Evolutionary conservation across 805 yeast genomes (phyloP).

Genomic region (Ogataea salicorniae): DNA sequence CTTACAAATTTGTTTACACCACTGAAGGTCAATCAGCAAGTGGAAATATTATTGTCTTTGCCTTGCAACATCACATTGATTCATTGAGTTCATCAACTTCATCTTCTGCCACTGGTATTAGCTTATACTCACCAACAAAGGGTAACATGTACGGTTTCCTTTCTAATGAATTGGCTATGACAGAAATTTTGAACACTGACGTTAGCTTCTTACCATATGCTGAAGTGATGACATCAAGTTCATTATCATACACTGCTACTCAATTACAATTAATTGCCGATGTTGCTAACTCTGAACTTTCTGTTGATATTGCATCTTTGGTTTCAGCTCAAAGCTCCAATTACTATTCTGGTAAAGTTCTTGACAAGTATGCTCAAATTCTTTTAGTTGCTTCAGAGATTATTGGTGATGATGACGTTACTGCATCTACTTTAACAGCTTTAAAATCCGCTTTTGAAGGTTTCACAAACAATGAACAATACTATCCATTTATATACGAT

Average conservation of each 20-base stretch:
- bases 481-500: slow-evolving; percentile 49
- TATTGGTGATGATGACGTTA: slow-evolving; percentile 37
- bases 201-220: slow-evolving; percentile 49
- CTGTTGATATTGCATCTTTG: slow-evolving; percentile 39
- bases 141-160: slow-evolving; percentile 41
- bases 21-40: slow-evolving; percentile 40
- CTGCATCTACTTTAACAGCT: slow-evolving; percentile 44
- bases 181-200: slow-evolving; percentile 34
- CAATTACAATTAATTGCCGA: slow-evolving; percentile 40
- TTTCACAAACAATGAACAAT: slow-evolving; percentile 38
- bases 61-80: slow-evolving; percentile 45
- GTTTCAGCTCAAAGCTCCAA: slow-evolving; percentile 37
- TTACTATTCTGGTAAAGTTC: slow-evolving; percentile 48
- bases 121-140: slow-evolving; percentile 42
- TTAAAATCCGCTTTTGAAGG: slow-evolving; percentile 41
- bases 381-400: slow-evolving; percentile 47
- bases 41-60: slow-evolving; percentile 38
- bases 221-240: slow-evolving; percentile 27
- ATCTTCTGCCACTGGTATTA: slow-evolving; percentile 26
- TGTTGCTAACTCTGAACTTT: slow-evolving; percentile 40
- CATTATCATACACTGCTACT: slow-evolving; percentile 34
- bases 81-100: slow-evolving; percentile 26
- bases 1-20: slow-evolving; percentile 37
- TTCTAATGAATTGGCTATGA: slow-evolving; percentile 35
- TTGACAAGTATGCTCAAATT: slow-evolving; percentile 55